These are phyloP conservation scores for Fomitopsis pulvina DNA, from an alignment of 768 basidiomycete genomes.

Conservation along the genomic window DNA sequence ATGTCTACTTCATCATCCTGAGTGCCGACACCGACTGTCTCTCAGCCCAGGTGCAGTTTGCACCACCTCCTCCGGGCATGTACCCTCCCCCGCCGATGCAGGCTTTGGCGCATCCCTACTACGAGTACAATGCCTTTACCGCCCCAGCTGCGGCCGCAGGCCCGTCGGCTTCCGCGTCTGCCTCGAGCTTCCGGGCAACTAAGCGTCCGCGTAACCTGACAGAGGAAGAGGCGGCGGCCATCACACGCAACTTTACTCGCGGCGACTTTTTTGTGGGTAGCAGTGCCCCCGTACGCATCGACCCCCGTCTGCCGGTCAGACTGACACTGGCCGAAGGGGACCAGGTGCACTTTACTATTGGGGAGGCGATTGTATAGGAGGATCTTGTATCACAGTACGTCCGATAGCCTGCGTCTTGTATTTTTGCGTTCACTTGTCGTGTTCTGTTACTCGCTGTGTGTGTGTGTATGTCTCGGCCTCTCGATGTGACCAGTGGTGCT, in stretches of 20 bases:
- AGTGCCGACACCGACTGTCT: neutral
- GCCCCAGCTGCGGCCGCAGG: constrained; percentile 36
- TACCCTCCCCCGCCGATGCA: constrained; percentile 30
- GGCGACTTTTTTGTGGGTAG: constrained; percentile 80
- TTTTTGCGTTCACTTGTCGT: constrained; percentile 8
- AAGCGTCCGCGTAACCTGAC: constrained; percentile 77
- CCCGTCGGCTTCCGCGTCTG: constrained; percentile 48
- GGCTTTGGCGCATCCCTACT: constrained; percentile 52
- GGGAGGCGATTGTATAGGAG: constrained; percentile 37
- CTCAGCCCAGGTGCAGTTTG: constrained; percentile 28
- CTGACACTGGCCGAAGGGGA: constrained; percentile 79
- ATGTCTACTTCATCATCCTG: constrained; percentile 13
- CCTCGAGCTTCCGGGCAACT: constrained; percentile 72
- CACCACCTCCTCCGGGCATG: constrained; percentile 25
- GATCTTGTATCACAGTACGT: constrained; percentile 6
- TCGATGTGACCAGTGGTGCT: neutral
- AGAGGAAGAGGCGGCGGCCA: constrained; percentile 78
- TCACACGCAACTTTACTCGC: constrained; percentile 74
- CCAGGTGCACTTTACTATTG: constrained; percentile 64
- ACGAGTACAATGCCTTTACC: constrained; percentile 52
- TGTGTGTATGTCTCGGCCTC: constrained; percentile 2
- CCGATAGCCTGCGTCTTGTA: constrained; percentile 12
- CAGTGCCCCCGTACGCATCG: constrained; percentile 78
- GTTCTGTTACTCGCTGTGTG: constrained; percentile 11
- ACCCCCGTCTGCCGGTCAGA: constrained; percentile 72